Conservation (phyloP, 2,329 filamentous ascomycete species). For the Botrytis porri region DNA sequence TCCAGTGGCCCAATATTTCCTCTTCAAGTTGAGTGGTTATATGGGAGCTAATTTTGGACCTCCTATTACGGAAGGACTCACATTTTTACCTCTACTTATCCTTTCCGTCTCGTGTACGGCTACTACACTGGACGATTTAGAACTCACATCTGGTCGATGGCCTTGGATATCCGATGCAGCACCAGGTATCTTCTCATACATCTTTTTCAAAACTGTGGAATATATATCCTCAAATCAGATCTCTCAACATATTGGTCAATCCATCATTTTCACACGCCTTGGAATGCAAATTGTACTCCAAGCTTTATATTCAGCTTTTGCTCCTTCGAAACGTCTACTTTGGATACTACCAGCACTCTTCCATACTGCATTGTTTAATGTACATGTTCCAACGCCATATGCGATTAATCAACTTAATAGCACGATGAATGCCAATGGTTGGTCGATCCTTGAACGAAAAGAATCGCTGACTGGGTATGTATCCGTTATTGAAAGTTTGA, state of each 20-base stretch:
- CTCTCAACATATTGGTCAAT: conserved; percentile 55
- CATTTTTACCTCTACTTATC: conserved; percentile 66
- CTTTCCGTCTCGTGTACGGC: conserved; percentile 63
- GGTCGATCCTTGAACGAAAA: conserved; percentile 72
- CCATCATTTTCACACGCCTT: conserved; percentile 65
- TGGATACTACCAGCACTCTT: conserved; percentile 69
- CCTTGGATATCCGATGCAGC: conserved; percentile 60
- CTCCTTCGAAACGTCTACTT: conserved; percentile 66
- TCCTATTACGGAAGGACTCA: conserved; percentile 68
- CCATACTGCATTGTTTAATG: conserved; percentile 69
- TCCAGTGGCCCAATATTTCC: conserved; percentile 67
- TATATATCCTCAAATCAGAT: conserved; percentile 42
- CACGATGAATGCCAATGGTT: conserved; percentile 63
- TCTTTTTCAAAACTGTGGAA: conserved; percentile 52
- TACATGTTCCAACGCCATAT: conserved; percentile 63
- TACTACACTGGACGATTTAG: conserved; percentile 60
- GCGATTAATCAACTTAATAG: conserved; percentile 63
- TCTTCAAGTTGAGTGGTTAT: conserved; percentile 63
- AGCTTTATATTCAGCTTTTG: conserved; percentile 60
- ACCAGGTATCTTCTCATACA: conserved; percentile 65
- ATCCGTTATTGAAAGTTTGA: conserved; percentile 76
- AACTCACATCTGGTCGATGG: conserved; percentile 50
- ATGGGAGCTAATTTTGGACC: conserved; percentile 73
- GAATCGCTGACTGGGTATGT: conserved; percentile 92
- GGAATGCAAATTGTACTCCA: conserved; percentile 69